Conservation (phyloP, 2,329 filamentous ascomycete genomes). For the Fusarium denticulatum region DNA sequence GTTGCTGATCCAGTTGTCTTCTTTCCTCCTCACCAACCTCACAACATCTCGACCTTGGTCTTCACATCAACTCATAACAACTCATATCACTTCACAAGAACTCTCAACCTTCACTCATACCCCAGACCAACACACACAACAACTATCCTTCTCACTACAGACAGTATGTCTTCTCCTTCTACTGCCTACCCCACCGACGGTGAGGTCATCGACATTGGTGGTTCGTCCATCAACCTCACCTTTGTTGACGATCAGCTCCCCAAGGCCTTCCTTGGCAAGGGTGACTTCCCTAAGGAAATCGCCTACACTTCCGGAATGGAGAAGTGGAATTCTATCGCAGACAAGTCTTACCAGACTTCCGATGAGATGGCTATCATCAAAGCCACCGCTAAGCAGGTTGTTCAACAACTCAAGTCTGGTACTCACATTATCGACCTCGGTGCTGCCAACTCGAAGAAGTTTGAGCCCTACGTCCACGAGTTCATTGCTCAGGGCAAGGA, state of each 20-base stretch:
- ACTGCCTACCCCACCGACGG: neutral
- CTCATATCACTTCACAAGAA: neutral
- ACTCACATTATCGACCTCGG: constrained; percentile 40
- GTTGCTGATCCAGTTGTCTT: fast-evolving
- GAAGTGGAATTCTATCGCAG: constrained; percentile 25
- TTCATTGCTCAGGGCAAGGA: constrained; percentile 33
- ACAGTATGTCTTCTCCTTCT: neutral
- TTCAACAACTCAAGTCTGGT: constrained; percentile 9
- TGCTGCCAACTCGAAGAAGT: constrained; percentile 36
- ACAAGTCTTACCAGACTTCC: constrained; percentile 34
- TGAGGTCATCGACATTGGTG: constrained; percentile 37
- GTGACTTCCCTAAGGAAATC: constrained; percentile 42
- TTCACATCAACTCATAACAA: no score
- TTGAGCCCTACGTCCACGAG: constrained; percentile 31
- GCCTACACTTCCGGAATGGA: constrained; percentile 38
- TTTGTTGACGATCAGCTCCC: constrained; percentile 26
- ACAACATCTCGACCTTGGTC: neutral
- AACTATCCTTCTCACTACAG: neutral
- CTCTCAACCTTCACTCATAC: neutral
- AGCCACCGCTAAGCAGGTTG: constrained; percentile 22
- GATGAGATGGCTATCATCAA: constrained; percentile 37
- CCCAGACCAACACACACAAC: neutral
- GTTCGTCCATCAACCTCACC: constrained; percentile 10
- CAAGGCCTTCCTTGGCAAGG: constrained; percentile 27
- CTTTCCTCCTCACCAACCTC: neutral